Conservation (phyloP, 306 rosid genomes). For the Castanospermum australe region DNA sequence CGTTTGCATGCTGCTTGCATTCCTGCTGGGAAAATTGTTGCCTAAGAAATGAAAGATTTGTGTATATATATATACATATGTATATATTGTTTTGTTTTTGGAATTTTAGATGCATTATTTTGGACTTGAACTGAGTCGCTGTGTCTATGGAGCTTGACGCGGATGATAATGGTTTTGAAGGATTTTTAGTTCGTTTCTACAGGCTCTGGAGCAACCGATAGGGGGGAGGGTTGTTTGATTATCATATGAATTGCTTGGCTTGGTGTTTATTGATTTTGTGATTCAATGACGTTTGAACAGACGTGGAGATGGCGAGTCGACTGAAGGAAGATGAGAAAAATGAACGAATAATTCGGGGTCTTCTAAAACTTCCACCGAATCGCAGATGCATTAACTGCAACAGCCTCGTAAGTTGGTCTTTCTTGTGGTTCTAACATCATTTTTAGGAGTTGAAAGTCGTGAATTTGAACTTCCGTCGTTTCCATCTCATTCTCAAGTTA, state of each 20-base stretch:
- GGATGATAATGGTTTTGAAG: background rate
- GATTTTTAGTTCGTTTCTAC: background rate
- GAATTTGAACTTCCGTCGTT: background rate
- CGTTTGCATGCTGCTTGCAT: slow-evolving; percentile 7
- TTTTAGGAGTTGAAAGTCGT: background rate
- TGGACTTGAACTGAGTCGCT: background rate
- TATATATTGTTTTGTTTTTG: background rate
- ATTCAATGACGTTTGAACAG: slow-evolving; percentile 33
- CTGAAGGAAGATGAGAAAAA: slow-evolving; percentile 86
- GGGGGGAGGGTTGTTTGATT: too few relatives aligned
- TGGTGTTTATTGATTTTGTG: background rate
- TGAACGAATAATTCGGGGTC: slow-evolving; percentile 85
- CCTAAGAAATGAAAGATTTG: slow-evolving; percentile 5
- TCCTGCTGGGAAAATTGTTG: slow-evolving; percentile 18
- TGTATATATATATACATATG: too few relatives aligned
- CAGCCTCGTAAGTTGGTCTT: slow-evolving; percentile 59
- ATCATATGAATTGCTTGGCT: background rate
- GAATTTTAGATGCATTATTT: slow-evolving; percentile 1
- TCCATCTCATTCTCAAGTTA: background rate
- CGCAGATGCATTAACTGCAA: slow-evolving; percentile 93
- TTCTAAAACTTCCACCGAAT: slow-evolving; percentile 77
- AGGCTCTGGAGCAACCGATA: too few relatives aligned
- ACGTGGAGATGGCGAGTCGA: slow-evolving; percentile 65
- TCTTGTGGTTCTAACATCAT: background rate
- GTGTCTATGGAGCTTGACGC: background rate